Conservation (phyloP, 2,329 filamentous ascomycete species). For the Curvularia hawaiiensis region DNA sequence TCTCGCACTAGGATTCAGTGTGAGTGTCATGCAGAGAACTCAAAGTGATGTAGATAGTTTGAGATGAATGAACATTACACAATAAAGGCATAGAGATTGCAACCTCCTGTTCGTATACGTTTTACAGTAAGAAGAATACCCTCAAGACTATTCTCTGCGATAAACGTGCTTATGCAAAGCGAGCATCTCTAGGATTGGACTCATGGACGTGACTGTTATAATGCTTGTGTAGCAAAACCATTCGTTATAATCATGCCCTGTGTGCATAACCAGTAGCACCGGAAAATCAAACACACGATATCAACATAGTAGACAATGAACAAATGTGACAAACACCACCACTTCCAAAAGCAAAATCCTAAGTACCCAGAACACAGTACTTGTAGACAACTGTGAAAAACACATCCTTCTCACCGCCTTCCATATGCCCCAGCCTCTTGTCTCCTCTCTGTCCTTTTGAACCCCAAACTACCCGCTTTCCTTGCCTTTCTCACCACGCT, state of each 20-base stretch:
- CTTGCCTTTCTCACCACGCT: constrained; percentile 18
- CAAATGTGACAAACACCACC: neutral
- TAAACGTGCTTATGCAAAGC: neutral
- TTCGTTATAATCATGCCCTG: neutral
- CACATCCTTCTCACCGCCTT: neutral
- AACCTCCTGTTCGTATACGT: too few species aligned
- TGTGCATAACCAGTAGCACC: neutral
- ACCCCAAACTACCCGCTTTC: constrained; percentile 39
- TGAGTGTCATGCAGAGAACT: neutral
- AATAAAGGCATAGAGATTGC: too few species aligned
- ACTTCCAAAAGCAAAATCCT: neutral
- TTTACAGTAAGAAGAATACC: too few species aligned
- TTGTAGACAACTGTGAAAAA: neutral
- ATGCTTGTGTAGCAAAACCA: neutral
- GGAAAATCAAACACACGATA: too few species aligned
- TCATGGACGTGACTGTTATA: neutral
- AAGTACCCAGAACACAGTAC: neutral
- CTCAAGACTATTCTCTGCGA: neutral
- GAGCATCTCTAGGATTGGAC: neutral
- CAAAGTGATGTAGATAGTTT: too few species aligned
- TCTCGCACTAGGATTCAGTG: constrained; percentile 1
- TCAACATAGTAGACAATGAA: too few species aligned
- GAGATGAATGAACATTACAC: too few species aligned
- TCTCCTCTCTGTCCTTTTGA: constrained; percentile 19
- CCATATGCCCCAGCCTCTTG: constrained; percentile 52